Evolutionary conservation across 371 early-diverging fungal species (phyloP).

Genomic region (Coemansia sp.): DNA sequence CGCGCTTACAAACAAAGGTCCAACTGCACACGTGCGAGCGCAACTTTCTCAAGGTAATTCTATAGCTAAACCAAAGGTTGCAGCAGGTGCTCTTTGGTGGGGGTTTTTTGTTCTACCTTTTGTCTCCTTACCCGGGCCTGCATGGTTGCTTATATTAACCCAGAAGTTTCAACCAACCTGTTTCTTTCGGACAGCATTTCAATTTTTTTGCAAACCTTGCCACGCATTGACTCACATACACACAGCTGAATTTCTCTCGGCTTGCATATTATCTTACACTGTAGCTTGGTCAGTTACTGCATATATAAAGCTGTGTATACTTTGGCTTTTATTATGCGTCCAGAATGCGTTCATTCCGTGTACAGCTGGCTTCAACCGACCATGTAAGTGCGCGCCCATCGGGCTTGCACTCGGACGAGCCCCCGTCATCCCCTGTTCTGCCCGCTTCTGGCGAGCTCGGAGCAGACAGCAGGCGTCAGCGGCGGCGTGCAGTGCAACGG

Average conservation of each 20-base stretch:
- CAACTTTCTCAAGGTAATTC: not conserved
- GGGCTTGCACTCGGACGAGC: slow-evolving; percentile 11
- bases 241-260: not conserved
- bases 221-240: not conserved
- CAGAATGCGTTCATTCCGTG: slow-evolving; percentile 48
- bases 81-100: not conserved
- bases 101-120: not conserved
- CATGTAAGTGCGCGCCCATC: slow-evolving; percentile 21
- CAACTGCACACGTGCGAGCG: not conserved
- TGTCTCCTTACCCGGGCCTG: too few species aligned
- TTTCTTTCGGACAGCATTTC: not conserved
- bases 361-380: slow-evolving; percentile 43
- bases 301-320: not conserved
- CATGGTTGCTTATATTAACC: not conserved
- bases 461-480: not conserved
- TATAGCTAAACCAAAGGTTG: not conserved
- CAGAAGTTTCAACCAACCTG: not conserved
- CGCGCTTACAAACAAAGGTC: not conserved
- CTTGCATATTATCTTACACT: not conserved
- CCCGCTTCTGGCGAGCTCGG: not conserved
- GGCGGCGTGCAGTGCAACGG: slow-evolving; percentile 3
- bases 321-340: slow-evolving; percentile 22
- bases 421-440: not conserved
- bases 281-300: not conserved
- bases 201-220: not conserved